Percentiles rank a stretch among this genome's conserved stretches.
Conservation (phyloP, 2,329 filamentous ascomycete species). For the Tolypocladium sp. region DNA sequence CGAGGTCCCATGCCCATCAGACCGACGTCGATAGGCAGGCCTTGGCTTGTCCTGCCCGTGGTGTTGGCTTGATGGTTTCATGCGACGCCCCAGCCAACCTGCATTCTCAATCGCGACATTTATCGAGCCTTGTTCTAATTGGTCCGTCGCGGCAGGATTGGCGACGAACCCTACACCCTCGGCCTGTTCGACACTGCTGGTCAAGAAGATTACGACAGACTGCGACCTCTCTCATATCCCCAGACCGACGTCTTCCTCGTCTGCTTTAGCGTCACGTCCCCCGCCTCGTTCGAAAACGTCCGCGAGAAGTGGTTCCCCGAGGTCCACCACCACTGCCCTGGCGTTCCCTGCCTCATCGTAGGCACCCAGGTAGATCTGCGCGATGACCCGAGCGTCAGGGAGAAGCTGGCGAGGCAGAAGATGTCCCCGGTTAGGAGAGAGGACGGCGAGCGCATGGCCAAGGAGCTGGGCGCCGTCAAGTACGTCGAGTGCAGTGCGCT, state of each 20-base stretch:
- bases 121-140: conserved; percentile 5
- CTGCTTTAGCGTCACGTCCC: conserved; percentile 96
- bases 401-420: conserved; percentile 92
- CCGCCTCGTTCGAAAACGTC: conserved; percentile 97
- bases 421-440: conserved; percentile 89
- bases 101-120: not conserved
- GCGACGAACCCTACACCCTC: conserved; percentile 95
- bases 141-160: conserved; percentile 60
- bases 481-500: conserved; percentile 98
- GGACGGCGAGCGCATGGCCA: conserved; percentile 92
- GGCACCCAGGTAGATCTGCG: conserved; percentile 95
- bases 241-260: conserved; percentile 98
- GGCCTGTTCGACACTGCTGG: conserved; percentile 97
- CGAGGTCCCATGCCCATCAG: not conserved
- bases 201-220: conserved; percentile 98
- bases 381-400: conserved; percentile 76
- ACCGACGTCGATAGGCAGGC: not conserved
- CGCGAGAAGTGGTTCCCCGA: conserved; percentile 99
- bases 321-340: conserved; percentile 96
- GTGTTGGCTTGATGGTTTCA: not conserved
- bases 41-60: not conserved
- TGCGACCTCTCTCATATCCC: conserved; percentile 92
- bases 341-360: conserved; percentile 94
- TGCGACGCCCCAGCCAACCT: not conserved
- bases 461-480: conserved; percentile 94